phyloP scores from a whole-genome alignment of 495 filamentous ascomycete genomes.

The Penicillium samsonianum region DNA sequence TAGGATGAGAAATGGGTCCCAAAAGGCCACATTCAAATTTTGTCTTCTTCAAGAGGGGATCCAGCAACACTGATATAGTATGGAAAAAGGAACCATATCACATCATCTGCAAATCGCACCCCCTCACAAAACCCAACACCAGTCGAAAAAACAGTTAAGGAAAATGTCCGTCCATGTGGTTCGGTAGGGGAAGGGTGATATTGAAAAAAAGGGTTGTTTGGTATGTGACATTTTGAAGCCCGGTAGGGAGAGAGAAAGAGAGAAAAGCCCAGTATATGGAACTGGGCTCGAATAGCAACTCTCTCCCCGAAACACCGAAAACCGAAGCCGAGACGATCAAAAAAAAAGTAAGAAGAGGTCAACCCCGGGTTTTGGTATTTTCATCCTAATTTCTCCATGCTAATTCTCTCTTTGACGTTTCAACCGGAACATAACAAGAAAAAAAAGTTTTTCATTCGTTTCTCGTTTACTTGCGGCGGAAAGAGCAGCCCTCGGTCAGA shows the following conservation, averaged over 20 bases:
- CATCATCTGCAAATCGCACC: conserved; percentile 19
- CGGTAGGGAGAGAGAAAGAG: conserved; percentile 19
- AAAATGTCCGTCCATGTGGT: conserved; percentile 8
- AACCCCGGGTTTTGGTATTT: conserved; percentile 32
- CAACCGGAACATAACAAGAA: conserved; percentile 32
- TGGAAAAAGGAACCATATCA: conserved; percentile 19
- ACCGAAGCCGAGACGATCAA: conserved; percentile 13
- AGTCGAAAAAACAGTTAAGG: conserved; percentile 12
- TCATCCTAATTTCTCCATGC: conserved; percentile 40
- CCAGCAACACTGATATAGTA: conserved; percentile 11
- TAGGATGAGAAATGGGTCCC: conserved; percentile 17
- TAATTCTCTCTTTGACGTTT: conserved; percentile 36
- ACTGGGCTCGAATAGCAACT: conserved; percentile 16
- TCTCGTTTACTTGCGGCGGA: conserved; percentile 92
- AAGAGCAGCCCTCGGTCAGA: conserved; percentile 98
- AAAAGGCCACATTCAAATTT: conserved; percentile 30
- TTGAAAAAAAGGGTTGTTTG: conserved; percentile 28
- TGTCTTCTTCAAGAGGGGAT: conserved; percentile 15
- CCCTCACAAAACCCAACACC: conserved; percentile 8
- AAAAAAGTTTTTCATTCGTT: conserved; percentile 36
- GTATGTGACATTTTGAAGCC: conserved; percentile 40
- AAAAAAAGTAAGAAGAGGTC: conserved; percentile 16
- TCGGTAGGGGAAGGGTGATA: conserved; percentile 16
- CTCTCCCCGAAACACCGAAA: conserved; percentile 10
- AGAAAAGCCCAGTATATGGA: conserved; percentile 6